These are phyloP conservation scores for Centrapalus pauciflorus DNA, from an alignment of 129 eudicot species.

Conservation along the genomic window DNA sequence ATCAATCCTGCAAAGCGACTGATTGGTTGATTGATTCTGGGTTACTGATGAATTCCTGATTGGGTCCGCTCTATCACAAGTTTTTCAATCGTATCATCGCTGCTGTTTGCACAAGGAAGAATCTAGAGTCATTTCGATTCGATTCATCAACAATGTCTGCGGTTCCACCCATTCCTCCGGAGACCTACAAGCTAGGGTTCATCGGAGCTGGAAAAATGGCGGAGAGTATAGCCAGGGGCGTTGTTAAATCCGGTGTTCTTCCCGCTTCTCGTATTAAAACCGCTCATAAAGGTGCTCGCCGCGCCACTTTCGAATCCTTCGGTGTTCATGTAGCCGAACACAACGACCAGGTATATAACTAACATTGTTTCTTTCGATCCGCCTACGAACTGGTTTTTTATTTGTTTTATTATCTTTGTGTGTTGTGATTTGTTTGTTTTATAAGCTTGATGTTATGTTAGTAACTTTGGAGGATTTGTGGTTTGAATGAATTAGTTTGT, in stretches of 20 bases:
- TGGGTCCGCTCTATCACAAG: not conserved
- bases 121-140: not conserved
- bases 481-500: no score
- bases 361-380: not conserved
- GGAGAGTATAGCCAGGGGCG: conserved; percentile 91
- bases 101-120: not conserved
- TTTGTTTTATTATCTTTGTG: no score
- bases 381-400: no score
- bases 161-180: conserved; percentile 46
- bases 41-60: no score
- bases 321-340: conserved; percentile 61
- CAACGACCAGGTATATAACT: conserved; percentile 64
- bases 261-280: conserved; percentile 80
- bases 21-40: no score
- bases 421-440: no score
- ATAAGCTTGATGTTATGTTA: no score
- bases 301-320: conserved; percentile 60
- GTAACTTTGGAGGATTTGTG: no score
- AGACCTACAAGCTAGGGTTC: conserved; percentile 79
- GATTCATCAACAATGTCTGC: conserved; percentile 2
- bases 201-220: conserved; percentile 99
- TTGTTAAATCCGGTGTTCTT: conserved; percentile 60
- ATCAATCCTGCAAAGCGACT: no score
- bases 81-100: not conserved
- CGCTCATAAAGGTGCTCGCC: conserved; percentile 59